Conservation (phyloP, 257 asterid species). For the Mentha longifolia region DNA sequence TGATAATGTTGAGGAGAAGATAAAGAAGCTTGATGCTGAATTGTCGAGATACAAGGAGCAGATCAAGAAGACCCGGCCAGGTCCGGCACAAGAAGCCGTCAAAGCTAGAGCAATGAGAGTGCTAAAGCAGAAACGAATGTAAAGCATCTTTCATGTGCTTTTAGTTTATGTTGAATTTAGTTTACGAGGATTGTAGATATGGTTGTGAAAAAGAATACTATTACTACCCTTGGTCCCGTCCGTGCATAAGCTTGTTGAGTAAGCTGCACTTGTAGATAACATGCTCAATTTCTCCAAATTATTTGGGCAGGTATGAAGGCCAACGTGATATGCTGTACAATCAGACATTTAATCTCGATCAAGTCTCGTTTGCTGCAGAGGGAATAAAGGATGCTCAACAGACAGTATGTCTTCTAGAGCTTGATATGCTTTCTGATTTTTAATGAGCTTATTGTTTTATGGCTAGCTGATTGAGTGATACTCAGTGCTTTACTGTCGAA, state of each 20-base stretch:
- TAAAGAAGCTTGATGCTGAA: slow-evolving; percentile 81
- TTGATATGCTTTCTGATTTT: slow-evolving; percentile 23
- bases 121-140: slow-evolving; percentile 85
- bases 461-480: background rate
- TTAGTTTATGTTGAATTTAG: background rate
- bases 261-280: slow-evolving; percentile 18
- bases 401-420: slow-evolving; percentile 62
- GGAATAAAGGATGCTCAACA: slow-evolving; percentile 89
- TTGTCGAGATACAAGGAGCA: slow-evolving; percentile 78
- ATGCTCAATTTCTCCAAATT: slow-evolving; percentile 9
- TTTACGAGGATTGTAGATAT: background rate
- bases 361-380: slow-evolving; percentile 85
- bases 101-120: slow-evolving; percentile 92
- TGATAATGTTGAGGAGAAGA: slow-evolving; percentile 82
- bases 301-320: slow-evolving; percentile 73
- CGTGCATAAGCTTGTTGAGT: slow-evolving; percentile 5
- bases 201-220: background rate
- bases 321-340: slow-evolving; percentile 89
- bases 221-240: background rate
- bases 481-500: background rate
- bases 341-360: slow-evolving; percentile 84
- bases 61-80: slow-evolving; percentile 89
- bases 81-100: slow-evolving; percentile 92
- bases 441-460: background rate
- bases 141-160: slow-evolving; percentile 29